Evolutionary conservation across 257 asterid genomes (phyloP), one percentile per base, ranked within the genome.

Genomic region (Prunella vulgaris): DNA sequence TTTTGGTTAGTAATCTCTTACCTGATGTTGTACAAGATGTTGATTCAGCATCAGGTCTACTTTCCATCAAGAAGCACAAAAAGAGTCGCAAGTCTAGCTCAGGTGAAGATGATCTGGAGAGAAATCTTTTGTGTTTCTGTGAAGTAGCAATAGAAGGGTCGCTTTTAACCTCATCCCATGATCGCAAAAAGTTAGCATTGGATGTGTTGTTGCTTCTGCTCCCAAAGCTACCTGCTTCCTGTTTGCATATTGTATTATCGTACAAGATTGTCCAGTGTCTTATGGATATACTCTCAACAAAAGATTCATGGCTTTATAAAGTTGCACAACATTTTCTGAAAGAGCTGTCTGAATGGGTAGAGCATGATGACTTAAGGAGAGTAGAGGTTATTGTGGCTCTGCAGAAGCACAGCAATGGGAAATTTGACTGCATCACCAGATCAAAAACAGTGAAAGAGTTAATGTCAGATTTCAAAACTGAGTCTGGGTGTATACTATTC

Each of bases 331-430:
- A 81, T 78, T 94, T 94, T 82, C 80, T 89, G 33, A 89, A 84
- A 79, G 92, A 89, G 78, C 76, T 94, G 42, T 79, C 89, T 3
- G 96, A 89, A 37, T 91, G 90, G 97, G 93, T 83, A 54, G 78
- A 68, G 78, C 75, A 83, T 21, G 97, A 94, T 64, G 97, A 94
- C 64, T 65, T 64, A 49, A 82, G 86, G 83, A 86, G 95, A 81
- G 89, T 88, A 63, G 95, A 90, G 67, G 99, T 89, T 66, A 84
- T 91, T 64, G 77, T 87, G 80, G 95, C 99, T 73, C 81, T 94
- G 54, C 97, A 94, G 79, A 92, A 85, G 74, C 96, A 91, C 83
- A 91, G 92, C 79, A 87, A 84, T 37, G 97, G 98, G 59, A 94
- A 79, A 76, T 91, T 94, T 70, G 98, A 94, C 74, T 62, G 86